These are phyloP conservation scores for Neoboletus magnificus DNA, from an alignment of 768 basidiomycete genomes.

Conservation along the genomic window DNA sequence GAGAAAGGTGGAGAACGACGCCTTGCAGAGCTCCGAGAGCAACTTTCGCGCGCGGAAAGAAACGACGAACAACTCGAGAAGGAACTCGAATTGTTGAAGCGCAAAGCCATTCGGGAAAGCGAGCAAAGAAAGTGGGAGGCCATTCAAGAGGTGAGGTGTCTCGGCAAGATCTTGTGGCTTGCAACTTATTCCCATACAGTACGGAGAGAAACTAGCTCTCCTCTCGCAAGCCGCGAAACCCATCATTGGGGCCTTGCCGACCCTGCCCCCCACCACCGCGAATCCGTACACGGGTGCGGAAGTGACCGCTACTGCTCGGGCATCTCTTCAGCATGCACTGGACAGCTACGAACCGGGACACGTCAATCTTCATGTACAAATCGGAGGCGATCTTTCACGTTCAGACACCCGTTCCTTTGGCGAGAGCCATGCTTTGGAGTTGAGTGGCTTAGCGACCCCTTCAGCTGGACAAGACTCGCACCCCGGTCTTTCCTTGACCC, in stretches of 20 bases:
- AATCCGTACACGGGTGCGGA: constrained; percentile 61
- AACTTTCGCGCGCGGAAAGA: constrained; percentile 60
- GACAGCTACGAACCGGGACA: constrained; percentile 75
- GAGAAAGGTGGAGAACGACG: constrained; percentile 64
- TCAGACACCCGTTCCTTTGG: constrained; percentile 83
- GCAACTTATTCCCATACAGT: constrained; percentile 41
- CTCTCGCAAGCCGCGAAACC: constrained; percentile 67
- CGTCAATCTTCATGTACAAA: constrained; percentile 47
- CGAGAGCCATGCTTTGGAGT: constrained; percentile 75
- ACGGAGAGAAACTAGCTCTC: constrained; percentile 75
- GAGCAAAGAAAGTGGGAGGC: constrained; percentile 80
- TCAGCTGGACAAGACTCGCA: constrained; percentile 24
- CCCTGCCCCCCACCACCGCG: constrained; percentile 56
- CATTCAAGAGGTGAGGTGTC: constrained; percentile 59
- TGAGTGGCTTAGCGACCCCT: constrained; percentile 50
- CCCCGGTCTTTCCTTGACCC: constrained; percentile 40
- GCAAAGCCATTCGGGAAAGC: constrained; percentile 73
- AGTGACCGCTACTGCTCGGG: constrained; percentile 65
- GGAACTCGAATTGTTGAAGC: constrained; percentile 67
- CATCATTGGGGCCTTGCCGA: constrained; percentile 59
- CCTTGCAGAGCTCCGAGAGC: constrained; percentile 64
- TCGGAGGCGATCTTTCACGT: constrained; percentile 52
- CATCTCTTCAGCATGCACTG: constrained; percentile 71
- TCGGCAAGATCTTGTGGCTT: background rate
- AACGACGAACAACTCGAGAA: constrained; percentile 67